Conservation (phyloP, 2,329 filamentous ascomycete genomes). For the Aspergillus latus region DNA sequence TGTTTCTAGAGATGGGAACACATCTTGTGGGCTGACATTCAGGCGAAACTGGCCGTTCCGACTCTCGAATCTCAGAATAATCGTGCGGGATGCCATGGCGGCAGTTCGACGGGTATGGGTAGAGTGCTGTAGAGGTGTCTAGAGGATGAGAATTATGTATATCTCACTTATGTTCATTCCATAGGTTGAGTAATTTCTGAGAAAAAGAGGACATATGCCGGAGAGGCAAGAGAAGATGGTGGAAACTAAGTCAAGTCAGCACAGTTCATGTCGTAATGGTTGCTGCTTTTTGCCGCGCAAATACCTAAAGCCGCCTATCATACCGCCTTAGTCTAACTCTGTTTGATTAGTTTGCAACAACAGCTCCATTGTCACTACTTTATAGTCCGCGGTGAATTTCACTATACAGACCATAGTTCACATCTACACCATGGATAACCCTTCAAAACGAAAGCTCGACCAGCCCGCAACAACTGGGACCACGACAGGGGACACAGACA, state of each 20-base stretch:
- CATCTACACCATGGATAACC: constrained; percentile 10
- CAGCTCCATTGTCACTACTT: too few relatives aligned
- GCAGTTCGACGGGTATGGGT: background rate
- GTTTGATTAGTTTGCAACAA: too few relatives aligned
- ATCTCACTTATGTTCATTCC: background rate
- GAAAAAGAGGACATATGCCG: background rate
- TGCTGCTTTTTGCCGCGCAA: background rate
- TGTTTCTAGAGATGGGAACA: constrained; percentile 62
- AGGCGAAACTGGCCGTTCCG: constrained; percentile 91
- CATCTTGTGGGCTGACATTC: constrained; percentile 69
- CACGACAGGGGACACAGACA: background rate
- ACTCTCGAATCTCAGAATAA: constrained; percentile 84
- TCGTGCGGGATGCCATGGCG: constrained; percentile 50
- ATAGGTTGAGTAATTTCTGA: background rate
- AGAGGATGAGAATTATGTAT: background rate
- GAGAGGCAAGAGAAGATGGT: background rate
- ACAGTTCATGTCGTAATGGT: constrained; percentile 9
- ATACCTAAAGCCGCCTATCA: background rate
- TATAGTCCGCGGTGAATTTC: background rate
- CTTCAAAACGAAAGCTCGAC: constrained; percentile 8
- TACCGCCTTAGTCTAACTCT: background rate
- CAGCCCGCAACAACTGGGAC: background rate
- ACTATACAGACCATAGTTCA: background rate
- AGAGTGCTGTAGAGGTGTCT: background rate
- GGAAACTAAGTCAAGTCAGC: background rate